A percentile compares a stretch with the other conserved stretches of the same genome.
phyloP scores from a whole-genome alignment of 495 filamentous ascomycete genomes.

The Trichoderma virens region DNA sequence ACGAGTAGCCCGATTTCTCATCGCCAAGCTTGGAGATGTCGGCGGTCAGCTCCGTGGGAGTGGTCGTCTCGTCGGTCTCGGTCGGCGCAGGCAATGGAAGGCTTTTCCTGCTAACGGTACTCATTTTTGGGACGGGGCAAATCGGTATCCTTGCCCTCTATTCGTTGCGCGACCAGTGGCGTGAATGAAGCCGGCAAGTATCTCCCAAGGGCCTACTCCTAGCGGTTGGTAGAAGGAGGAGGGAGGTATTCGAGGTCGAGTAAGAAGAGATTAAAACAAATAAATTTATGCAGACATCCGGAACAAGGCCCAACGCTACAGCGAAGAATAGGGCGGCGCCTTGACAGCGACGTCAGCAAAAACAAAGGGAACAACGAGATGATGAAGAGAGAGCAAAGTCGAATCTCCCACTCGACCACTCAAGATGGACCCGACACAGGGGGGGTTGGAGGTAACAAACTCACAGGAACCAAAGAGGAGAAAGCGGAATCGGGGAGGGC shows the following conservation, averaged over 20 bases:
- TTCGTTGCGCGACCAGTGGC: not conserved
- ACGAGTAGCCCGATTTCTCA: constrained; percentile 62
- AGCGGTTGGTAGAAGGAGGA: not conserved
- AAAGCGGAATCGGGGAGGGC: constrained; percentile 1
- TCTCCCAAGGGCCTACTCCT: not conserved
- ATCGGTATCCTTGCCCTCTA: not conserved
- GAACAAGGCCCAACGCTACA: not conserved
- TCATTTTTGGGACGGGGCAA: constrained; percentile 46
- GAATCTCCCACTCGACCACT: not conserved
- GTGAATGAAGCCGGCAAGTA: not conserved
- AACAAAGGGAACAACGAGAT: not conserved
- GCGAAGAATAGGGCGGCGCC: not conserved
- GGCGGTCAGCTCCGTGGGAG: constrained; percentile 53
- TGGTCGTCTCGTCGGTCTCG: constrained; percentile 50
- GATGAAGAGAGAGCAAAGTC: not conserved
- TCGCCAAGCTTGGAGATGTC: constrained; percentile 78
- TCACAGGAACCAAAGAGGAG: constrained; percentile 5
- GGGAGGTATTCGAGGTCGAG: not conserved
- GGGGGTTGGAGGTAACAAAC: not conserved
- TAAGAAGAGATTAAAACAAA: not conserved
- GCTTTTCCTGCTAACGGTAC: constrained; percentile 55
- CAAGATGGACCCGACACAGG: not conserved
- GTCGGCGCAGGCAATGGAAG: constrained; percentile 71
- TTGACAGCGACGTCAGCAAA: not conserved
- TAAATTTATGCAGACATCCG: not conserved